Conservation (phyloP, 129 eudicot species). For the Helianthus tuberosus region DNA sequence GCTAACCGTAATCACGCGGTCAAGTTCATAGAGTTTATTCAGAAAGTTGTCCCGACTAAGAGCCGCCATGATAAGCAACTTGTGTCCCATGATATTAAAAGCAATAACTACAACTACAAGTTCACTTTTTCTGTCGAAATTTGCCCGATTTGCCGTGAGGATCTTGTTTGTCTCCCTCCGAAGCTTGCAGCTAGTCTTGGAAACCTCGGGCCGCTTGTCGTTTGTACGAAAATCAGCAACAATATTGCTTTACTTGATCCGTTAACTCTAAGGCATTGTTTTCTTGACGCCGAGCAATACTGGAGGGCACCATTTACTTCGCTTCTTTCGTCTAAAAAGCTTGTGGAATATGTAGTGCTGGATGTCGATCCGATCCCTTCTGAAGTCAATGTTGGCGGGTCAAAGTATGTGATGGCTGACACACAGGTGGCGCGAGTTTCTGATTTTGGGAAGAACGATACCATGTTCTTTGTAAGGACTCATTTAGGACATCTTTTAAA, state of each 20-base stretch:
- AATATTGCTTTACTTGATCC: constrained; percentile 18
- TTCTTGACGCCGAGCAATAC: constrained; percentile 24
- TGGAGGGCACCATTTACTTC: constrained; percentile 15
- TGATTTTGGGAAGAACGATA: constrained; percentile 23
- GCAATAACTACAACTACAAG: constrained; percentile 16
- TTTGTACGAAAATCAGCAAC: constrained; percentile 8
- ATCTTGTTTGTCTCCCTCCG: constrained; percentile 20
- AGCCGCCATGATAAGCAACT: constrained; percentile 19
- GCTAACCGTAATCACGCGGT: constrained; percentile 14
- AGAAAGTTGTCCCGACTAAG: constrained; percentile 10
- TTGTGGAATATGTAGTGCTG: constrained; percentile 9
- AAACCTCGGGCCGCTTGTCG: constrained; percentile 3
- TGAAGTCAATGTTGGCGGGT: constrained; percentile 13
- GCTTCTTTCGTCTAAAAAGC: constrained; percentile 18
- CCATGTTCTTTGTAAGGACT: constrained; percentile 14
- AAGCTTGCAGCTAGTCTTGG: constrained; percentile 11
- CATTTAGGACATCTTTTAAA: constrained; percentile 16
- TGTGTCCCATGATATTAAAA: constrained; percentile 8
- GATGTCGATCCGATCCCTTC: constrained; percentile 3
- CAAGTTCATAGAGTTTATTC: constrained; percentile 18
- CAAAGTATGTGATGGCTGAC: constrained; percentile 9
- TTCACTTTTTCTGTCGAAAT: constrained; percentile 21
- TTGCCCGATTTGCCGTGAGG: constrained; percentile 14
- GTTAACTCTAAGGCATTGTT: constrained; percentile 7
- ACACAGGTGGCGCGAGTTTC: constrained; percentile 16